Base-by-base conservation (phyloP, 108 stramenopile genomes). In the Skeletonema grethae region DNA sequence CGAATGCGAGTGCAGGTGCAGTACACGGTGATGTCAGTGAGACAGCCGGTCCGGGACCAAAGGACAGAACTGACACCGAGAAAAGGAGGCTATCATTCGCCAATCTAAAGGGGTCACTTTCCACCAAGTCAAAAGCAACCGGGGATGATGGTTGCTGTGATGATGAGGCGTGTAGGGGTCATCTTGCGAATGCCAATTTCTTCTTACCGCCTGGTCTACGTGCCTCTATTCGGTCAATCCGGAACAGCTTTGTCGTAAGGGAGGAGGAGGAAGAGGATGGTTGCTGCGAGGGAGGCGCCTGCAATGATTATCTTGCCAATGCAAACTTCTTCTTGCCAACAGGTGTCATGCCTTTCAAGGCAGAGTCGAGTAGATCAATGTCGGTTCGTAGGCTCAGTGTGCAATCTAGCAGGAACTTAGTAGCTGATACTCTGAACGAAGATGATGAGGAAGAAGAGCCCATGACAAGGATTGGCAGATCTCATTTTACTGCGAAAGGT, bases 401-500 rank as follows among this genome's bases (percentile, higher is more conserved):
- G n/a, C 7, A 58, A 28, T 32, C 31, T 20, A 32, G 29, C 29
- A 16, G 16, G 3, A 11, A 12, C 13, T 32, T 28, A 32, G 4
- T 16, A 32, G 12, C 53, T 18, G 53, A 22, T 24, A 18, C 20
- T 6, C 20, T 6, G 3, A 18, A 22, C 53, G 53, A 55, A 55
- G 4, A 24, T 6, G 29, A 36, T 28, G 50, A 45, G 32, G 73
- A 77, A 1, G 25, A 28, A 0, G 25, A 28, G 31, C 10, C 25
- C 8, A 59, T 46, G 25, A 34, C 41, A 0, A 48, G 66, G 13
- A 56, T 67, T 57, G 83, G 83, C 15, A 66, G 81, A 16, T 85
- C 84, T 15, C 69, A 68, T 11, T 77, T 87, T 43, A 69, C 55
- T 66, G 86, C 80, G 0, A 60, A 69, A 46, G 62, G 61, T 22